Percentiles rank a stretch among this genome's conserved stretches.
Evolutionary conservation across 768 basidiomycete species (phyloP).

Genomic region (Pisolithus orientalis): DNA sequence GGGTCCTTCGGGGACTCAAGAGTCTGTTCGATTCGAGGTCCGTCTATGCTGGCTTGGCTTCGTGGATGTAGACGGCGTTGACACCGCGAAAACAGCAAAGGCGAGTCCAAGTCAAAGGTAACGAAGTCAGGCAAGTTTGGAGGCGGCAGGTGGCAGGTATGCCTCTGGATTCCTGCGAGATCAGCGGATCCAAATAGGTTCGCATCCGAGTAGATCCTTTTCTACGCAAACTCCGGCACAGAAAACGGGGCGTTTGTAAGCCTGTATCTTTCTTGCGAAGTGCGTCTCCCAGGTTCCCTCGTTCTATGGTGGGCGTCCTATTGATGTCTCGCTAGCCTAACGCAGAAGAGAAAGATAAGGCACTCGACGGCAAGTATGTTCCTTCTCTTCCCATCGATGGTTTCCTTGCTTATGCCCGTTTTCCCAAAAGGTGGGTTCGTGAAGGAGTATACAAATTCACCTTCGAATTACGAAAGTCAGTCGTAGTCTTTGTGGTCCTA

Average conservation of each 20-base stretch:
- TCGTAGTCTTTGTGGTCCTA: neutral
- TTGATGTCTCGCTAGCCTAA: slow-evolving; percentile 51
- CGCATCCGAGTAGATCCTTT: slow-evolving; percentile 51
- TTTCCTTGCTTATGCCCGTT: neutral
- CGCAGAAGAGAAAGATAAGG: slow-evolving; percentile 62
- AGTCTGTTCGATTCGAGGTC: slow-evolving; percentile 68
- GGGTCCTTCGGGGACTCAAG: slow-evolving; percentile 68
- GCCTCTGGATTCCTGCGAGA: neutral
- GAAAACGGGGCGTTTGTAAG: slow-evolving; percentile 59
- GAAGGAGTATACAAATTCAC: slow-evolving; percentile 83
- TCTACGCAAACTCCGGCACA: slow-evolving; percentile 77
- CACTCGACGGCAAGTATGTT: slow-evolving; percentile 52
- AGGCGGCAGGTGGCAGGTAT: slow-evolving; percentile 69
- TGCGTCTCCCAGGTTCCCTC: slow-evolving; percentile 25
- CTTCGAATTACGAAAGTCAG: slow-evolving; percentile 72
- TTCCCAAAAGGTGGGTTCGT: slow-evolving; percentile 60
- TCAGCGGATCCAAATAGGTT: neutral
- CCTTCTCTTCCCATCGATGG: neutral
- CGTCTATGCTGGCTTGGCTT: slow-evolving; percentile 5
- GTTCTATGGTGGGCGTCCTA: neutral
- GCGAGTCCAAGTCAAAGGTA: slow-evolving; percentile 72
- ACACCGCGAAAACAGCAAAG: slow-evolving; percentile 39
- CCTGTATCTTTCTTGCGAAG: slow-evolving; percentile 79
- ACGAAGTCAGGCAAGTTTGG: slow-evolving; percentile 75
- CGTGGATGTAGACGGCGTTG: neutral